Evolutionary conservation across 1,284 basidiomycete genomes (phyloP).

Genomic region (Naganishia liquefaciens): DNA sequence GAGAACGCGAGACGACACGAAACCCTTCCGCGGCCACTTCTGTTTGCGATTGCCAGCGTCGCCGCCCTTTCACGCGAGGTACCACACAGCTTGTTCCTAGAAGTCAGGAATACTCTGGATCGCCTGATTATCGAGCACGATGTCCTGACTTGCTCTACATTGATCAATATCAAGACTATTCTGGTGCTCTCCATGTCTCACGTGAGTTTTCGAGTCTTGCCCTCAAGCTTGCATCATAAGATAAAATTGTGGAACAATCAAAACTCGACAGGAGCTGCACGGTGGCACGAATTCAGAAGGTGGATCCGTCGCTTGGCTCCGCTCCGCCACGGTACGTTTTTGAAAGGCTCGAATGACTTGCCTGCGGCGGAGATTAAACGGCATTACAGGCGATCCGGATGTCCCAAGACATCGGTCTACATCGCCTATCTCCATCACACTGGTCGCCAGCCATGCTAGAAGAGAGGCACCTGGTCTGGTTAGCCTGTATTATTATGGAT

Average conservation of each 20-base stretch:
- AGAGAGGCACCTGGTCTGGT: not conserved
- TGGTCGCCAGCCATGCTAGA: not conserved
- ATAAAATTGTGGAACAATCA: not conserved
- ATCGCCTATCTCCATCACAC: not conserved
- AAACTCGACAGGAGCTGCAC: not conserved
- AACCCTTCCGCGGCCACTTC: not conserved
- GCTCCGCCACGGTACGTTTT: not conserved
- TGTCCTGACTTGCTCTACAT: not conserved
- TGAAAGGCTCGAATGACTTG: not conserved
- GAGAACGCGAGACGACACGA: not conserved
- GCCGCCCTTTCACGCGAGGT: not conserved
- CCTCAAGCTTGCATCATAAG: not conserved
- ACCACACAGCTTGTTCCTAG: not conserved
- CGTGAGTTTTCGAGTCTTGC: not conserved
- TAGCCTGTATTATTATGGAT: not conserved
- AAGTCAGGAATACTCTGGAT: not conserved
- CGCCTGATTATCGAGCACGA: not conserved
- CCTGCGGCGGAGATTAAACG: not conserved
- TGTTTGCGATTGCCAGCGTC: not conserved
- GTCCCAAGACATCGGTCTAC: not conserved
- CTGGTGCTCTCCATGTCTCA: not conserved
- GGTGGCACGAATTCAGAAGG: constrained; percentile 1
- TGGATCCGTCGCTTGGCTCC: not conserved
- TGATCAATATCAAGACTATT: not conserved
- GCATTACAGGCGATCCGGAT: not conserved